phyloP scores from a whole-genome alignment of 805 yeast species.

The Wickerhamomyces canadensis region DNA sequence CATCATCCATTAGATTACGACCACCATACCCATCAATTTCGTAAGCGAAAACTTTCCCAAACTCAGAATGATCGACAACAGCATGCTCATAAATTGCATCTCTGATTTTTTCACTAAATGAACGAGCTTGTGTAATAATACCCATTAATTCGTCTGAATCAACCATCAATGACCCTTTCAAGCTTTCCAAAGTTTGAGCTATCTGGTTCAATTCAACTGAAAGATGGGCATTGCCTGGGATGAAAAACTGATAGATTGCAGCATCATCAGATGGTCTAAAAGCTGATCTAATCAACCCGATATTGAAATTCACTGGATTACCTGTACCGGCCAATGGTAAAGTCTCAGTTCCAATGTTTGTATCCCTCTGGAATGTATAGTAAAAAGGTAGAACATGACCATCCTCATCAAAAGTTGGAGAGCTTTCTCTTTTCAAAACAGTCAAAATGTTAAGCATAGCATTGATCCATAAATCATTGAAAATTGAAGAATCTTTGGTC shows the following conservation, averaged over 20 bases:
- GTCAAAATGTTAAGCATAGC: constrained; percentile 49
- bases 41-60: constrained; percentile 78
- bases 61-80: constrained; percentile 57
- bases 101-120: constrained; percentile 38
- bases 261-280: constrained; percentile 90
- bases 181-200: constrained; percentile 22
- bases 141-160: constrained; percentile 27
- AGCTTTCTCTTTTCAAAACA: constrained; percentile 54
- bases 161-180: constrained; percentile 9
- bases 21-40: constrained; percentile 89
- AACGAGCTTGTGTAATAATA: constrained; percentile 25
- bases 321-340: constrained; percentile 75
- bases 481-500: constrained; percentile 42
- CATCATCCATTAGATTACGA: constrained; percentile 76
- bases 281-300: constrained; percentile 75
- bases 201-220: constrained; percentile 51
- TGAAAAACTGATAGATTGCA: constrained; percentile 68
- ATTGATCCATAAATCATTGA: constrained; percentile 46
- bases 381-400: constrained; percentile 38
- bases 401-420: constrained; percentile 48
- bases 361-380: constrained; percentile 69
- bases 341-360: constrained; percentile 77
- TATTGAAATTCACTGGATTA: constrained; percentile 68
- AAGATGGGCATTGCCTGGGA: constrained; percentile 83
- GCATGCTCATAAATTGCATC: constrained; percentile 60